Base-by-base conservation (phyloP, 73 alveolate genomes). In the Tetrahymena elliotti region DNA sequence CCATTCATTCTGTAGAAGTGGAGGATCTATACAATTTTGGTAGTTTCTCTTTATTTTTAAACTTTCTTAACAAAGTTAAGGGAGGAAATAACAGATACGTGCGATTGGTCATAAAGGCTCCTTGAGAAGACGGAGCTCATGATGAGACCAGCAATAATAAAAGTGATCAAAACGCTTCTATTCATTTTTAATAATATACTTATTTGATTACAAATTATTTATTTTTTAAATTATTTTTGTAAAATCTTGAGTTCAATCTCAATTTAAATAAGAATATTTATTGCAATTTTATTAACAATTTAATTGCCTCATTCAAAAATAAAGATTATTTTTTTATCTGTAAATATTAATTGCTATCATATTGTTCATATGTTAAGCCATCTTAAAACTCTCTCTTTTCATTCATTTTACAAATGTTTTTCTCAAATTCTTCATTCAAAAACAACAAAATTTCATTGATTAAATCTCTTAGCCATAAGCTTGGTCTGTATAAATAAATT, bases 11-110 rank as follows among this genome's bases (percentile, higher is more conserved):
- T 53, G 88, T 96, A 96, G 95, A 93, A 96, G 52, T 96, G 98
- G 52, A 96, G 95, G 35, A 96, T 92, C 12, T 95, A 93, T 36
- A 96, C 98, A 82, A 35, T 68, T 95, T 95, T 96, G 31, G 96
- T 94, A 33, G 96, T 84, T 88, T 96, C 95, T 93, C 97, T 92
- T 12, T 41, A 92, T 52, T 95, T 96, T 24, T 96, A 95, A 35
- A 96, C 93, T 93, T 93, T 68, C 53, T 96, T 96, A 37, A 93
- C 96, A 52, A 96, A 96, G 94, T 96, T 96, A 24, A 94, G 83
- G 35, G 52, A 88, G 68, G 88, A 95, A 7, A 96, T 40, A 40
- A 93, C 93, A 47, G 95, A 36, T n/a, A 96, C 98, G 83, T 93
- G 52, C 38, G 98, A 93, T 37, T 39, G 84, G 93, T 94, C 95